Conservation (phyloP, 805 yeast species). For the Tetrapisispora pingtungensis region DNA sequence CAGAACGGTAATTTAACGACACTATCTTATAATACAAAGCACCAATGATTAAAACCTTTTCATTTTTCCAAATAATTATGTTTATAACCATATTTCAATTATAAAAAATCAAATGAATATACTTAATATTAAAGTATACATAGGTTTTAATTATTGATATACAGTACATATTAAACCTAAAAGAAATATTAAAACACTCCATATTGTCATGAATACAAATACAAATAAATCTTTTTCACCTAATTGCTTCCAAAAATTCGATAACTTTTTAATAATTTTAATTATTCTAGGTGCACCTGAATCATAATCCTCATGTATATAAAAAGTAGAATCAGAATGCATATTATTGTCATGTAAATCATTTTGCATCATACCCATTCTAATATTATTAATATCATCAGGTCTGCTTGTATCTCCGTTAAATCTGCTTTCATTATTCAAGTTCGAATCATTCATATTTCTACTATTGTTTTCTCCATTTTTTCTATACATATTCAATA, state of each 20-base stretch:
- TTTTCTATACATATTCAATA: neutral
- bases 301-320: neutral
- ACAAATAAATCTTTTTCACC: constrained; percentile 12
- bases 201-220: constrained; percentile 9
- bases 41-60: too few species aligned
- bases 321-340: neutral
- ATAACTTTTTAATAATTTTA: neutral
- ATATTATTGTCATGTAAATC: neutral
- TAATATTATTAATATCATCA: neutral
- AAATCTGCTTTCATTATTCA: neutral
- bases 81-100: too few species aligned
- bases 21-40: too few species aligned
- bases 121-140: too few species aligned
- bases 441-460: too few species aligned
- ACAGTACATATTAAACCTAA: constrained; percentile 7
- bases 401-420: neutral
- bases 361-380: neutral
- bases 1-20: too few species aligned
- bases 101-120: too few species aligned
- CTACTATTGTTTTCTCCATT: neutral
- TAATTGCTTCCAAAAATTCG: constrained; percentile 10
- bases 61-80: too few species aligned
- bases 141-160: too few species aligned
- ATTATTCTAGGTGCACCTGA: neutral
- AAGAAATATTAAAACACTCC: constrained; percentile 14